Conservation (phyloP, 331 rosid genomes). For the Arachis monticola region DNA sequence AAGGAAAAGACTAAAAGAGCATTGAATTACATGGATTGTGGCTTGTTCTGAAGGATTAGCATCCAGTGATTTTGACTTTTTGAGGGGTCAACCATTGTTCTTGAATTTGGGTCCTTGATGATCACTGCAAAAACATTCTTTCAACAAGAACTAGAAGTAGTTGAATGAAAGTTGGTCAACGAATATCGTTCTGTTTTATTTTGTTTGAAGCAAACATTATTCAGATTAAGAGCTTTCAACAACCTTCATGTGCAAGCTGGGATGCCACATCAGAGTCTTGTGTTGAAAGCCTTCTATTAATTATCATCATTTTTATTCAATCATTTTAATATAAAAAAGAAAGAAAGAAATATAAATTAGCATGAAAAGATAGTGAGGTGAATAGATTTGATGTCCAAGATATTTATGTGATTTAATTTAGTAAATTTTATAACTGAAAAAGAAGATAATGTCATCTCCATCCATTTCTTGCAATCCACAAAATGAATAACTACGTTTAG, state of each 20-base stretch:
- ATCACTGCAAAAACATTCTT: background rate
- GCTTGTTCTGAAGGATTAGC: conserved; percentile 17
- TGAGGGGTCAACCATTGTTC: conserved; percentile 24
- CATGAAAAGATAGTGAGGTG: background rate
- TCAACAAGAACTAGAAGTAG: background rate
- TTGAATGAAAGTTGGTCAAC: conserved; percentile 8
- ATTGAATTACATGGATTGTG: conserved; percentile 27
- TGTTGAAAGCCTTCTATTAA: conserved; percentile 6
- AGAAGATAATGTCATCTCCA: no score
- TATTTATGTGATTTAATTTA: no score
- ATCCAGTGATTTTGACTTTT: background rate
- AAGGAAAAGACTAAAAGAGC: background rate
- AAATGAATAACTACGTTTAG: no score
- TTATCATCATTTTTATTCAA: background rate
- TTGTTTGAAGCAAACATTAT: conserved; percentile 2
- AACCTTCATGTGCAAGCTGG: conserved; percentile 12
- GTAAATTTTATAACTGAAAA: no score
- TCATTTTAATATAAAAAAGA: no score
- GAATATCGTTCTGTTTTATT: background rate
- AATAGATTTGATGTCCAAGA: background rate
- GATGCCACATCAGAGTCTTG: conserved; percentile 17
- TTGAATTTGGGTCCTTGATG: conserved; percentile 15
- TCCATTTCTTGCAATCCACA: no score
- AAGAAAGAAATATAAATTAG: no score
- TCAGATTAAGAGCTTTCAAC: conserved; percentile 16